These are phyloP conservation scores for Penicillium sp. DNA, from an alignment of 2,329 filamentous ascomycete species.

Conservation along the genomic window DNA sequence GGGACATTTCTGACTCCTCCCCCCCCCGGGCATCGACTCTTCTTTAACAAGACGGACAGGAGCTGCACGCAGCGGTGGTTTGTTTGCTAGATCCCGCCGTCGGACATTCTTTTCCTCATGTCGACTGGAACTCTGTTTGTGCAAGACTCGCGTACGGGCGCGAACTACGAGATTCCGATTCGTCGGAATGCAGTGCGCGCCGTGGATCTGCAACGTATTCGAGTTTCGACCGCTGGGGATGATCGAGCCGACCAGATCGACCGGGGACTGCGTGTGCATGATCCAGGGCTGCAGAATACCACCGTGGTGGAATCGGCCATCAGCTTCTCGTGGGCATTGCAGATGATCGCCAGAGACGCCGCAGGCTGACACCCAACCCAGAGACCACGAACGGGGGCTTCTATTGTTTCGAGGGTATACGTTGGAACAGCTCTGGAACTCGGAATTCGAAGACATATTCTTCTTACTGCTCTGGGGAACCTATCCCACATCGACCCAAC, in stretches of 20 bases:
- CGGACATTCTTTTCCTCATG: too few relatives aligned
- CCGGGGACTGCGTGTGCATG: conserved; percentile 33
- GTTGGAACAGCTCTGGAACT: conserved; percentile 31
- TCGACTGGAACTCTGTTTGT: conserved; percentile 20
- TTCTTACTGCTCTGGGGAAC: conserved; percentile 32
- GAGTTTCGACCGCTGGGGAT: conserved; percentile 9
- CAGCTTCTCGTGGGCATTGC: conserved; percentile 31
- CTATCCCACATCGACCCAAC: conserved; percentile 25
- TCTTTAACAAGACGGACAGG: too few relatives aligned
- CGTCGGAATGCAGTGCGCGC: conserved; percentile 29
- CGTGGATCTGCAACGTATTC: conserved; percentile 30
- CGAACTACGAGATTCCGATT: conserved; percentile 31
- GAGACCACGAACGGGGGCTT: conserved; percentile 28
- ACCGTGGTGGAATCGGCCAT: conserved; percentile 30
- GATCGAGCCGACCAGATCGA: conserved; percentile 25
- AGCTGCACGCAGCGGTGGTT: too few relatives aligned
- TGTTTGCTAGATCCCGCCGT: too few relatives aligned
- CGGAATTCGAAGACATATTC: conserved; percentile 35
- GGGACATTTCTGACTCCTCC: too few relatives aligned
- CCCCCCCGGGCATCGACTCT: too few relatives aligned
- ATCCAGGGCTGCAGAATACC: conserved; percentile 37
- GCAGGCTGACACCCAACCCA: conserved; percentile 14
- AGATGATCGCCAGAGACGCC: too few relatives aligned
- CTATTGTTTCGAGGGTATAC: conserved; percentile 32
- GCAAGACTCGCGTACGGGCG: conserved; percentile 30